Conservation (phyloP, 148 eudicot species). For the Pouteria glomerata region DNA sequence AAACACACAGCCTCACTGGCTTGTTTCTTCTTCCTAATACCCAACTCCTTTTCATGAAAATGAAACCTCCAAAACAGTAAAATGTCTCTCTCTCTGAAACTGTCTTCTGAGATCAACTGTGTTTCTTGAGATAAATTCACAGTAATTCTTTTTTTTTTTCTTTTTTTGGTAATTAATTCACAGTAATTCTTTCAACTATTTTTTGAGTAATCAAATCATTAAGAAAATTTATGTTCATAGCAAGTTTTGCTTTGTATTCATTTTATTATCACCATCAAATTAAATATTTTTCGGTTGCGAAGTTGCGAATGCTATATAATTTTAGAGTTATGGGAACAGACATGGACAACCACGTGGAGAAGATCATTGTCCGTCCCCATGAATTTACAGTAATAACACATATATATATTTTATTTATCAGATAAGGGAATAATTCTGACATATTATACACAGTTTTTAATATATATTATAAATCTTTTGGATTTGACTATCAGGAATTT, state of each 20-base stretch:
- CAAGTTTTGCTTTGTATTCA: conserved; percentile 12
- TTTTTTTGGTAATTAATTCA: too few relatives aligned
- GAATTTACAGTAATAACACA: conserved; percentile 18
- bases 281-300: neutral
- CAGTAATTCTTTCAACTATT: neutral
- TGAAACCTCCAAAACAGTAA: conserved; percentile 25
- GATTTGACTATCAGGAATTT: conserved; percentile 31
- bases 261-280: neutral
- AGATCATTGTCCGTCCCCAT: conserved; percentile 55
- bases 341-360: conserved; percentile 46
- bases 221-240: conserved; percentile 8
- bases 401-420: too few relatives aligned
- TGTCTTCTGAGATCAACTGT: conserved; percentile 2
- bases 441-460: too few relatives aligned
- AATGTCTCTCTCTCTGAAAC: neutral
- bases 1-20: conserved; percentile 16
- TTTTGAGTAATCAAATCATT: conserved; percentile 12
- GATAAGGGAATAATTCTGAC: too few relatives aligned
- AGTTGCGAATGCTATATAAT: conserved; percentile 7
- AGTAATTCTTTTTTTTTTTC: too few relatives aligned
- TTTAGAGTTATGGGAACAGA: conserved; percentile 26
- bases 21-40: conserved; percentile 20
- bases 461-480: neutral
- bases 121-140: conserved; percentile 13
- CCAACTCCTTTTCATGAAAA: conserved; percentile 34